Base-by-base conservation (phyloP, 2,329 filamentous ascomycete genomes). In the Phaeosphaeriaceae sp. region DNA sequence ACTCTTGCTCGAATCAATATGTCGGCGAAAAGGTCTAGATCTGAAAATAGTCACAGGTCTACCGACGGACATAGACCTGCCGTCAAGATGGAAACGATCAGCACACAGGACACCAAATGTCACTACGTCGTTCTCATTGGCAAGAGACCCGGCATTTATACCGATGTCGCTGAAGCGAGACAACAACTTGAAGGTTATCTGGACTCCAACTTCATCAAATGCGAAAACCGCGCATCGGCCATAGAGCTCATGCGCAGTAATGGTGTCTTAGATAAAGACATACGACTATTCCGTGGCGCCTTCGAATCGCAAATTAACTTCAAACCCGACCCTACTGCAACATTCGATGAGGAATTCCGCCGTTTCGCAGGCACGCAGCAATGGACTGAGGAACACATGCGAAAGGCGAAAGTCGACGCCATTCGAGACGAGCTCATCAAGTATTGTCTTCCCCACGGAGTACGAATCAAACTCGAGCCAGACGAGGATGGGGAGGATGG, bases 321-420 rank as follows among this genome's bases (percentile, higher is more conserved):
- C 22, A 40, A n/a, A 10, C 56, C 48, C 7, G 22, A 52, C 22
- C 48, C 52, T 7, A 52, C 48, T 2, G 50, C 55, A 23, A 17
- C 43, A 3, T 58, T 52, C n/a, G 43, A 54, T 5, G 42, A 55
- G 4, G 56, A 58, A 17, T 58, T 54, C 21, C n/a, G 43, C 15
- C 40, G 42, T 2, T 32, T 48, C 6, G 52, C 52, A 23, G 17
- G 46, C 11, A 40, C 52, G 11, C 52, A 58, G 26, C 3, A 40
- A 22, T 42, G 9, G 40, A 22, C 26, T 3, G 7, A 28, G n/a
- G 3, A 47, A n/a, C 10, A 52, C 3, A 24, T 13, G 6, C 51
- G 48, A 4, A 58, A 51, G 43, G 56, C 46, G 21, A 58, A 42
- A 15, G 49, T 54, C 5, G 47, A 47, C 11, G 46, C 51, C 19